Evolutionary conservation across 225 moss, liverwort and hornwort species (phyloP).

Genomic region (Physcomitrium patens): DNA sequence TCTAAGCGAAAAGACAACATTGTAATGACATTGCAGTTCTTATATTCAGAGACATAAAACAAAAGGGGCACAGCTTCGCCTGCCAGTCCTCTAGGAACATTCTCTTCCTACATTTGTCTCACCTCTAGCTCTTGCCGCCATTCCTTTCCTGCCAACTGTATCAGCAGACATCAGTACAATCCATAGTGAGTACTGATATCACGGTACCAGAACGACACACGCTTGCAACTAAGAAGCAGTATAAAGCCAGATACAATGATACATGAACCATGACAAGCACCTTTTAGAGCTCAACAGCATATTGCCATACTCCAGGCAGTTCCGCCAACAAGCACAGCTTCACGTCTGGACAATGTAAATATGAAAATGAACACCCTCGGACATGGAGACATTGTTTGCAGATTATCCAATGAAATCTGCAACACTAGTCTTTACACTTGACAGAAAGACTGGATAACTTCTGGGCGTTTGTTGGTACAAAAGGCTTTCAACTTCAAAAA

Average conservation of each 20-base stretch:
- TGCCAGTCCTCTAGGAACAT: constrained; percentile 16
- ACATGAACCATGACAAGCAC: constrained; percentile 30
- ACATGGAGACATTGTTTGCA: constrained; percentile 21
- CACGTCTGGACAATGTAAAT: constrained; percentile 22
- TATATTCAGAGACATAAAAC: neutral
- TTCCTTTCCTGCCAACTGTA: constrained; percentile 38
- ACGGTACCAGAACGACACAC: constrained; percentile 16
- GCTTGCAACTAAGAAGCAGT: constrained; percentile 17
- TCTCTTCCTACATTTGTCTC: constrained; percentile 23
- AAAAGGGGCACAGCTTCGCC: constrained; percentile 11
- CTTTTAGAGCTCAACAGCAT: constrained; percentile 26
- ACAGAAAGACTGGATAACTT: neutral
- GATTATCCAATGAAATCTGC: neutral
- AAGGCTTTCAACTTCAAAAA: neutral
- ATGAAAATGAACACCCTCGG: constrained; percentile 17
- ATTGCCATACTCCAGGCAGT: constrained; percentile 29
- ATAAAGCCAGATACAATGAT: constrained; percentile 29
- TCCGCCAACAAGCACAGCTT: constrained; percentile 31
- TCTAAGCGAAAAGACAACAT: too few species aligned
- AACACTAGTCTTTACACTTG: too few species aligned
- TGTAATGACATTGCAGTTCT: neutral
- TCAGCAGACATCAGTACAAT: neutral
- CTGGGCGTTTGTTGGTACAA: neutral
- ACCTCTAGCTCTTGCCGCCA: constrained; percentile 43
- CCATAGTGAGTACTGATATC: neutral